Evolutionary conservation across 345 rosid genomes (phyloP).

Genomic region (Salix koriyanagi): DNA sequence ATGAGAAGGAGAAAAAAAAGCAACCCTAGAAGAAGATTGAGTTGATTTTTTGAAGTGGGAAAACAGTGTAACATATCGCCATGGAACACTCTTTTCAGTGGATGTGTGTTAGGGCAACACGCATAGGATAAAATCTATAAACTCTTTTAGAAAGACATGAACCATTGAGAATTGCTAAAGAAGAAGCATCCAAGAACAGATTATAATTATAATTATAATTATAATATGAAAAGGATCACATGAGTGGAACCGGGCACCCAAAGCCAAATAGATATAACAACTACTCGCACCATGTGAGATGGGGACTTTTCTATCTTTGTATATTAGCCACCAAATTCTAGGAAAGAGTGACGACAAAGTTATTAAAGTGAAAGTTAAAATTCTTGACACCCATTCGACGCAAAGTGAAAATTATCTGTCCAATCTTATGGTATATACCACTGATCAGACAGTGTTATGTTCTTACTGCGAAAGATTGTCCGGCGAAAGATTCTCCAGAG

Average conservation of each 20-base stretch:
- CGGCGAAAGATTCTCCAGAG: rapidly evolving
- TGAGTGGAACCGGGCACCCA: slow-evolving; percentile 28
- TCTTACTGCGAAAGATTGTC: too few species aligned
- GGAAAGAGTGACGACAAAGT: slow-evolving; percentile 18
- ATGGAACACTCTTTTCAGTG: neutral
- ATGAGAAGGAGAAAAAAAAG: neutral
- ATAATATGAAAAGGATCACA: neutral
- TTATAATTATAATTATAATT: neutral
- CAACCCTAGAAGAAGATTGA: neutral
- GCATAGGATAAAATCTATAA: slow-evolving; percentile 8
- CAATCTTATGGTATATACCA: too few species aligned
- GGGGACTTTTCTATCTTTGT: neutral
- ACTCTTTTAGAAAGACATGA: too few species aligned
- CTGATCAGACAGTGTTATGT: neutral
- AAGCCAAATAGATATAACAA: slow-evolving; percentile 25
- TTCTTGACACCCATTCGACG: slow-evolving; percentile 20
- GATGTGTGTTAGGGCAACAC: slow-evolving; percentile 12
- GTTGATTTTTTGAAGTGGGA: slow-evolving; percentile 4
- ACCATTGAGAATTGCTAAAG: neutral
- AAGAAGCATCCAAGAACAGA: slow-evolving; percentile 16
- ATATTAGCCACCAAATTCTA: slow-evolving; percentile 3
- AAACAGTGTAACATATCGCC: neutral
- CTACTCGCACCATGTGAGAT: slow-evolving; percentile 20
- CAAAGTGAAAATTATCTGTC: neutral
- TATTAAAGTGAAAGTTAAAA: slow-evolving; percentile 6